Evolutionary conservation across 2,329 filamentous ascomycete genomes (phyloP).

Genomic region (Dactylellina drechsleri): DNA sequence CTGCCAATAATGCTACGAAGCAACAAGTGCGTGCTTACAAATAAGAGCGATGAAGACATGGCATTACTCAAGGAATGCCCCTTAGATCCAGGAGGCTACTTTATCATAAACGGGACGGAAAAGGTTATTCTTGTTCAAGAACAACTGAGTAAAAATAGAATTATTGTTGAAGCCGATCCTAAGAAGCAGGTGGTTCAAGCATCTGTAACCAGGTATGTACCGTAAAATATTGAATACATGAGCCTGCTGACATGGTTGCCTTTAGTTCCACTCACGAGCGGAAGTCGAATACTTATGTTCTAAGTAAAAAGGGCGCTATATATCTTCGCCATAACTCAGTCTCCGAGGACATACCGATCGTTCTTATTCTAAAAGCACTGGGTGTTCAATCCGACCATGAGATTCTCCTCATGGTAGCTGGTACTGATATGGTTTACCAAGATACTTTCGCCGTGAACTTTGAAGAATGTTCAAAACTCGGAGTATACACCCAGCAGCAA

Average conservation of each 20-base stretch:
- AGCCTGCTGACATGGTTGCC: not conserved
- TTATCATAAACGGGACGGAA: constrained; percentile 96
- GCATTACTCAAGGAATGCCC: constrained; percentile 93
- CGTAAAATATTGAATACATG: constrained; percentile 10
- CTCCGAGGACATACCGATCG: constrained; percentile 92
- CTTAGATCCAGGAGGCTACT: constrained; percentile 95
- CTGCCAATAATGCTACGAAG: constrained; percentile 98
- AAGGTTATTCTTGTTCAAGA: constrained; percentile 99
- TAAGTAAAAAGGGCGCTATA: constrained; percentile 91
- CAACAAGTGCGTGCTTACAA: constrained; percentile 86
- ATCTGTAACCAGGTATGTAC: constrained; percentile 77
- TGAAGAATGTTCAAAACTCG: constrained; percentile 84
- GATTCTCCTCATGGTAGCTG: constrained; percentile 89
- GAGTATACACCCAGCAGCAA: constrained; percentile 92
- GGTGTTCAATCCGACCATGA: constrained; percentile 94
- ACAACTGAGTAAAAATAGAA: constrained; percentile 97
- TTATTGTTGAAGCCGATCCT: constrained; percentile 91
- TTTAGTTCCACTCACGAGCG: constrained; percentile 91
- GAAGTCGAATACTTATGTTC: constrained; percentile 96
- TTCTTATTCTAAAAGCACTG: constrained; percentile 90
- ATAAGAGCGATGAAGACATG: constrained; percentile 88
- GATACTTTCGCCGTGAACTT: constrained; percentile 97
- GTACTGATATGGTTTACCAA: constrained; percentile 86
- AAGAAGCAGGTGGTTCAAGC: constrained; percentile 95
- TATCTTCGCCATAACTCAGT: constrained; percentile 92